Conservation (phyloP, 2,329 filamentous ascomycete genomes). For the Thermomyces lanuginosus region DNA sequence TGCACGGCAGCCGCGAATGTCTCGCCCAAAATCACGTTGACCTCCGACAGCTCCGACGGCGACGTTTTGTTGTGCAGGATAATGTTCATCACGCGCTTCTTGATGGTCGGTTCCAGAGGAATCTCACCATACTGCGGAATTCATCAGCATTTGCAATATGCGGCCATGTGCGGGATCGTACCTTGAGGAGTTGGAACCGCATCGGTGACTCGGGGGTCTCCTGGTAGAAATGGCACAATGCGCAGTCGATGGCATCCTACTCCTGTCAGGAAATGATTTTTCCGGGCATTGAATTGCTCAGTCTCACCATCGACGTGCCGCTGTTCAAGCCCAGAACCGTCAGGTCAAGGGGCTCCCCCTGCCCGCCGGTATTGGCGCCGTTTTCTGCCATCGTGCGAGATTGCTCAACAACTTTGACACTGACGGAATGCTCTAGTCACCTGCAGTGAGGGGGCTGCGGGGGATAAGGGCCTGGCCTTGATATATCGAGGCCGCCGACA, state of each 20-base stretch:
- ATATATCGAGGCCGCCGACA: too few relatives aligned
- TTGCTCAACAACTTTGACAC: too few relatives aligned
- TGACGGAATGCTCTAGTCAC: too few relatives aligned
- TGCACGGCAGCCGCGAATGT: slow-evolving; percentile 38
- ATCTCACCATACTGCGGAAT: slow-evolving; percentile 36
- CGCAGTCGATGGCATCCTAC: slow-evolving; percentile 41
- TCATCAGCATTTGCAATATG: background rate
- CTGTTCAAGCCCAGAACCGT: slow-evolving; percentile 40
- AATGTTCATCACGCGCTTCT: slow-evolving; percentile 41
- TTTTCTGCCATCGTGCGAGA: slow-evolving; percentile 8
- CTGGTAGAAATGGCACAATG: slow-evolving; percentile 41
- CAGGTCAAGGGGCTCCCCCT: slow-evolving; percentile 28
- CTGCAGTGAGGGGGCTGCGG: too few relatives aligned
- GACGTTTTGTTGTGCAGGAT: slow-evolving; percentile 39
- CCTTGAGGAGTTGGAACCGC: slow-evolving; percentile 38
- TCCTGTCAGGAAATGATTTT: background rate
- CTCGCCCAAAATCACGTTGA: slow-evolving; percentile 42
- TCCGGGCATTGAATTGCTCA: background rate
- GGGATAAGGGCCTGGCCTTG: too few relatives aligned
- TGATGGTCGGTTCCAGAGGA: slow-evolving; percentile 37
- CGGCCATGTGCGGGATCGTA: slow-evolving; percentile 1
- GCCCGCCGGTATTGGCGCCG: slow-evolving; percentile 6
- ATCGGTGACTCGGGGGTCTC: slow-evolving; percentile 35
- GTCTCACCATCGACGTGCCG: slow-evolving; percentile 34
- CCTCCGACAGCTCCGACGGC: slow-evolving; percentile 37